Evolutionary conservation across 768 basidiomycete genomes (phyloP).

Genomic region (Pleurotus djamor): DNA sequence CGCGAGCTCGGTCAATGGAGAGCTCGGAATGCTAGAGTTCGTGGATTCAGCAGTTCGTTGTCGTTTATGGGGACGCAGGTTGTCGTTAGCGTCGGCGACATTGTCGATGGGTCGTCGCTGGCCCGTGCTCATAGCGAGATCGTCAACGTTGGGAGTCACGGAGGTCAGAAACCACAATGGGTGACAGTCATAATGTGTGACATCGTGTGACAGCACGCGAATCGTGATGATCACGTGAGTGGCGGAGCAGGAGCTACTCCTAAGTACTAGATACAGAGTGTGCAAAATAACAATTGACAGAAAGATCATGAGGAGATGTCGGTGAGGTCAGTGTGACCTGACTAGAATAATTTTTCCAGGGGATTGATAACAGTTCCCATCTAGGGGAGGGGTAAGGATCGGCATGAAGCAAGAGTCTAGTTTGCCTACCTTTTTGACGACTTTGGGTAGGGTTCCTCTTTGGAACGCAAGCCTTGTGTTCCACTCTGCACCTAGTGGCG

Average conservation of each 20-base stretch:
- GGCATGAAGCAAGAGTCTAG: background rate
- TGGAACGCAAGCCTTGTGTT: constrained; percentile 87
- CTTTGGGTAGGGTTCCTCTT: constrained; percentile 77
- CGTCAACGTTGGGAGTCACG: background rate
- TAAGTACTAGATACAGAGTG: background rate
- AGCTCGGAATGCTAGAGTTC: background rate
- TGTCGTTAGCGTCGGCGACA: background rate
- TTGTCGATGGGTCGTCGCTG: background rate
- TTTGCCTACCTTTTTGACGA: constrained; percentile 76
- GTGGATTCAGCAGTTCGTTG: background rate
- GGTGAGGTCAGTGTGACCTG: no score
- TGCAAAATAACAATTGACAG: no score
- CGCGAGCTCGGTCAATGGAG: constrained; percentile 4
- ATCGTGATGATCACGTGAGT: background rate
- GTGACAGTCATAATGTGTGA: background rate
- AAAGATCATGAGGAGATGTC: no score
- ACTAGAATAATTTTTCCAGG: constrained; percentile 44
- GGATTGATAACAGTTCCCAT: constrained; percentile 74
- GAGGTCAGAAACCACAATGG: background rate
- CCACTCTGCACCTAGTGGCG: constrained; percentile 89
- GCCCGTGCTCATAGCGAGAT: background rate
- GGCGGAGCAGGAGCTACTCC: background rate
- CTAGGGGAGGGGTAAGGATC: constrained; percentile 24
- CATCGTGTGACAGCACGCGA: constrained; percentile 16
- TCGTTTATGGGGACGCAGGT: background rate